These are phyloP conservation scores for Phytophthora syringae DNA, from an alignment of 352 stramenopile species.

Conservation along the genomic window DNA sequence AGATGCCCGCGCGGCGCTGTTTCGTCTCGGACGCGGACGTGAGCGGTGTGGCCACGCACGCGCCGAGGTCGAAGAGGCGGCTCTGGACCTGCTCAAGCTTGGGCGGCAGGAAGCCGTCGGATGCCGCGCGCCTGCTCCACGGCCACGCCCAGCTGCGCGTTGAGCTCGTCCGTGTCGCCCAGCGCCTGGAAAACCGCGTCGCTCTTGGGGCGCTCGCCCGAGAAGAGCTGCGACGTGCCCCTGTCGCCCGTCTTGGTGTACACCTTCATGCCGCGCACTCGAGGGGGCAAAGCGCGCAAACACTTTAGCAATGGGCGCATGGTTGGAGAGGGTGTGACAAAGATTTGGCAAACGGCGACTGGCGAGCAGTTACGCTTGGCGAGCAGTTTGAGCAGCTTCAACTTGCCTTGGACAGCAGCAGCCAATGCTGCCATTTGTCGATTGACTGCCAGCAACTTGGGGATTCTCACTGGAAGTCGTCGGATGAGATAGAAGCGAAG, in stretches of 20 bases:
- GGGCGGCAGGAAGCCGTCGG: slow-evolving; percentile 56
- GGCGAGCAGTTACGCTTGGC: slow-evolving; percentile 1
- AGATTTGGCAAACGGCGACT: background rate
- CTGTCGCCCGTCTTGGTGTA: slow-evolving; percentile 95
- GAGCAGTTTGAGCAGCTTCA: background rate
- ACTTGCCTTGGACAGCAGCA: too few relatives aligned
- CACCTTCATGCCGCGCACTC: slow-evolving; percentile 75
- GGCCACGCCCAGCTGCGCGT: slow-evolving; percentile 74
- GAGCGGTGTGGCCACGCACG: slow-evolving; percentile 86
- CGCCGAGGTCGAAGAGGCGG: slow-evolving; percentile 91
- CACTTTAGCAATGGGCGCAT: slow-evolving; percentile 14
- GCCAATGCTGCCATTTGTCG: too few relatives aligned
- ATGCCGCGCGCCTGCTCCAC: slow-evolving; percentile 52
- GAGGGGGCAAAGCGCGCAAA: slow-evolving; percentile 5
- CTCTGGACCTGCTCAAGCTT: slow-evolving; percentile 90
- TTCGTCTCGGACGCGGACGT: slow-evolving; percentile 67
- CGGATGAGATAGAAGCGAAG: too few relatives aligned
- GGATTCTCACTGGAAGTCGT: too few relatives aligned
- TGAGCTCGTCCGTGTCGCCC: slow-evolving; percentile 92
- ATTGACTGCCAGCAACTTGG: too few relatives aligned
- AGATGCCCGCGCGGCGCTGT: slow-evolving; percentile 64
- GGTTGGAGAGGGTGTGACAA: too few relatives aligned
- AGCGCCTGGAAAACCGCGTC: slow-evolving; percentile 90
- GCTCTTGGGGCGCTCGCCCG: slow-evolving; percentile 89
- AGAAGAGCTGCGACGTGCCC: slow-evolving; percentile 92